Evolutionary conservation across 176 grass and related monocot genomes (phyloP), one percentile per base, ranked within the genome.

Genomic region (Echinochloa phyllopogon): DNA sequence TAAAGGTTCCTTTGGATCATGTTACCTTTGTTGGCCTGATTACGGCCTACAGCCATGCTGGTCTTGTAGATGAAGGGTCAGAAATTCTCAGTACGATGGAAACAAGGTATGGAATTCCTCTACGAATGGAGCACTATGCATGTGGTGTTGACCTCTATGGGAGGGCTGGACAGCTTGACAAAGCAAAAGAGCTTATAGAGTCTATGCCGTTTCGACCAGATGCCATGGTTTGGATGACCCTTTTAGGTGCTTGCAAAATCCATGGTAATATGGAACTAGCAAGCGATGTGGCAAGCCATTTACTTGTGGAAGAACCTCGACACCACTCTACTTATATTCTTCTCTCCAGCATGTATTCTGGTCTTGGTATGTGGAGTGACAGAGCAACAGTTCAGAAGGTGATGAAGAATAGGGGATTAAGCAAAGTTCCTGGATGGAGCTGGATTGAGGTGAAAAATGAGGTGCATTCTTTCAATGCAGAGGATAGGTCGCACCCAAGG

Each of bases 361-460:
- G 90, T 66, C 39, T 86, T 74, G 93, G 88, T 39, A 90, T 95
- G 93, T 95, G 90, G 93, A 76, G 68, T 62, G 79, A 88, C 10
- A 90, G 90, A 58, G 90, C 87, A 69, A 73, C 36, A 10, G 65
- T 95, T n/a, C 93, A 92, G 70, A 95, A 20, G 66, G 75, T 51
- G 43, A 95, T 95, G 93, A 95, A 84, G 70, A 72, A 74, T 13
- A 90, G 79, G 77, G 85, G 90, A 49, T 83, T 95, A 74, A 92
- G 38, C 38, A 95, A 95, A 82, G 82, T 92, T 23, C 93, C 90
- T 51, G 93, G 90, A 71, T 95, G 93, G 90, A 92, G 93, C 72
- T 95, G 93, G 93, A 92, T 95, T 3, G 88, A 95, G 85, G 70
- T 88, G 63, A 88, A 80, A 23, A 88, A 90, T 27, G 73, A 90